Percentiles rank a stretch among this genome's conserved stretches.
phyloP scores from a whole-genome alignment of 2,329 filamentous ascomycete species.

The Chaetomium sp. region DNA sequence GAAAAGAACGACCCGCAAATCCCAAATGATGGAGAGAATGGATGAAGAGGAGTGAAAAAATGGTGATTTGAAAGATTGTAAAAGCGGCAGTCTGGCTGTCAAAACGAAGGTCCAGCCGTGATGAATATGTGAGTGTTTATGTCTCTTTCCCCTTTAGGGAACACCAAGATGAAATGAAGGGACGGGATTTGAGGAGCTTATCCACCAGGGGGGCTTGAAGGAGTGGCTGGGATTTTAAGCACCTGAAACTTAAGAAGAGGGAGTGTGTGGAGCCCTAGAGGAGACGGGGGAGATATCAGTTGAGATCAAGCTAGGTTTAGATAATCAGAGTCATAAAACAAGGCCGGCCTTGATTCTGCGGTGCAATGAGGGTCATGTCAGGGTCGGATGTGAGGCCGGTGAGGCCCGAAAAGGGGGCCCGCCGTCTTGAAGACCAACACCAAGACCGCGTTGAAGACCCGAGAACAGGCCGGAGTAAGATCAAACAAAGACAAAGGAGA shows the following conservation, averaged over 20 bases:
- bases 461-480: background rate
- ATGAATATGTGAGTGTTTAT: background rate
- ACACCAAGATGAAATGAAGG: background rate
- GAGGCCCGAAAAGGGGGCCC: background rate
- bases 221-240: conserved; percentile 6
- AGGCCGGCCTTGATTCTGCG: background rate
- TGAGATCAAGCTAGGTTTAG: too few relatives aligned
- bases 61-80: background rate
- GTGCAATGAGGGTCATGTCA: too few relatives aligned
- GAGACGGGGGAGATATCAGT: background rate
- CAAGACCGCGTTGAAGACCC: background rate
- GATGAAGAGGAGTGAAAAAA: background rate
- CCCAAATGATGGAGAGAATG: background rate
- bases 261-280: background rate
- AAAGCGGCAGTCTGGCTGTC: background rate
- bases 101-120: background rate
- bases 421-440: background rate
- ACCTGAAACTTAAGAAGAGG: background rate
- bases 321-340: background rate
- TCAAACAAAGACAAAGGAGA: background rate
- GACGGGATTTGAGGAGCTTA: background rate
- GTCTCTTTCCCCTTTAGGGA: background rate
- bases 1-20: background rate
- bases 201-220: background rate
- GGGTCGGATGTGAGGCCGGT: too few relatives aligned